Base-by-base conservation (phyloP, 805 yeast species). In the Saccharomycopsis javanensis region DNA sequence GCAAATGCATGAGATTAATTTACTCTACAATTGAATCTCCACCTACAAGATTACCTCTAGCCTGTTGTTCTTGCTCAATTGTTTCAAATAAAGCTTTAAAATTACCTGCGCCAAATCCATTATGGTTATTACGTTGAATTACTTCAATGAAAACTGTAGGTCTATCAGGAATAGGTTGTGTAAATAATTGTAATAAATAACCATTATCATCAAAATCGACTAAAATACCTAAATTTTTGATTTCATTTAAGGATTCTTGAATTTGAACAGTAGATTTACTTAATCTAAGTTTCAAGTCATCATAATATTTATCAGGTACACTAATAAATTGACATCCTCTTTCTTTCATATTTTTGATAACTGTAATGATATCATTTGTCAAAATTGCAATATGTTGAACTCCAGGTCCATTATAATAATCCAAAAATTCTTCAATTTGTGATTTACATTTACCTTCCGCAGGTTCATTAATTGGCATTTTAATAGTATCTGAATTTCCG, bases 61-160 rank as follows among this genome's bases (percentile, higher is more conserved):
- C 65, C 57, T 68, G 74, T 67, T 88, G 96, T 62, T 87, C 91
- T n/a, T 76, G 75, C 67, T 88, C 96, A 57, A 88, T 81, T 5
- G 86, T 80, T 66, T 88, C 91, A 66, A 86, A 88, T 38, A 89
- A 71, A 0, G 94, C 86, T 67, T 82, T 85, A 72, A 88, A 88
- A 60, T 90, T 88, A 1, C 96, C 96, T 53, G 89, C 89, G 1
- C 96, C 96, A 69, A 88, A 88, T 0, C 96, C 96, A 60, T 83
- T 78, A 67, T 86, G 91, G 64, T 86, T 85, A 63, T 77, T 75
- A 60, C 96, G 77, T 69, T 88, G 94, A 61, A 88, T 88, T 25
- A 88, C 77, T 68, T 88, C 96, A 62, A 88, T 72, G 66, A 88
- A 88, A 50, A 88, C 75, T 0, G 96, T 87, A 30, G 96, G 96